A percentile compares a stretch with the other conserved stretches of the same genome.
phyloP scores from a whole-genome alignment of 768 basidiomycete species.

The Phaeolepiota aurea region DNA sequence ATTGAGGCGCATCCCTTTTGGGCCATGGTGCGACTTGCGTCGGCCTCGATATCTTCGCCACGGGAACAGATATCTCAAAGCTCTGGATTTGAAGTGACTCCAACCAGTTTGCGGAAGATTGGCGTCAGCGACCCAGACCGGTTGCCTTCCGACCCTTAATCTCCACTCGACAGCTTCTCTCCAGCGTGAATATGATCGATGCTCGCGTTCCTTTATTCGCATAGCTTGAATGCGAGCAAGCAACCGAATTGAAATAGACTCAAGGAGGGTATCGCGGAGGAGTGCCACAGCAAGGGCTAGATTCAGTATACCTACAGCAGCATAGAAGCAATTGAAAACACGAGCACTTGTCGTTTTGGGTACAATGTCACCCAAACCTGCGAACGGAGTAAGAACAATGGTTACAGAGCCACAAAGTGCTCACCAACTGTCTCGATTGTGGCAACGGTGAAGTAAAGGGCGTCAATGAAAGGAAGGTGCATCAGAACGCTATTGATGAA shows the following conservation, averaged over 20 bases:
- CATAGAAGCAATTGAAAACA: slow-evolving; percentile 53
- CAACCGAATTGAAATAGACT: slow-evolving; percentile 62
- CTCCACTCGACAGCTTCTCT: slow-evolving; percentile 55
- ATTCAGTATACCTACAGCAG: slow-evolving; percentile 53
- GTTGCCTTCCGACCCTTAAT: slow-evolving; percentile 38
- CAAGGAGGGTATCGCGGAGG: slow-evolving; percentile 64
- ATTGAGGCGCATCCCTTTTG: slow-evolving; percentile 52
- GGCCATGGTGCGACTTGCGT: slow-evolving; percentile 15
- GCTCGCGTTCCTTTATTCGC: slow-evolving; percentile 37
- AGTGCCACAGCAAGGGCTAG: slow-evolving; percentile 57
- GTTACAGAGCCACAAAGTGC: too few relatives aligned
- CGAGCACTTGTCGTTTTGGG: slow-evolving; percentile 43
- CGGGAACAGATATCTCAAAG: too few relatives aligned
- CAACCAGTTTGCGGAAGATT: background rate
- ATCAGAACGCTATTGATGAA: slow-evolving; percentile 47
- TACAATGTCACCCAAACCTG: slow-evolving; percentile 70
- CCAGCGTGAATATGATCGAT: slow-evolving; percentile 47
- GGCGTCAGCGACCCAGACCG: slow-evolving; percentile 44
- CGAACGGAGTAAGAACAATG: background rate
- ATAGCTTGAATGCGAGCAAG: slow-evolving; percentile 41
- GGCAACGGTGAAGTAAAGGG: slow-evolving; percentile 70
- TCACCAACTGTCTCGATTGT: slow-evolving; percentile 61
- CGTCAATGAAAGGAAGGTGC: slow-evolving; percentile 56
- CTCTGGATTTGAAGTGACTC: background rate
- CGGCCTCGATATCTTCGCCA: too few relatives aligned